Conservation (phyloP, 768 basidiomycete species). For the Gloeophyllum trabeum region DNA sequence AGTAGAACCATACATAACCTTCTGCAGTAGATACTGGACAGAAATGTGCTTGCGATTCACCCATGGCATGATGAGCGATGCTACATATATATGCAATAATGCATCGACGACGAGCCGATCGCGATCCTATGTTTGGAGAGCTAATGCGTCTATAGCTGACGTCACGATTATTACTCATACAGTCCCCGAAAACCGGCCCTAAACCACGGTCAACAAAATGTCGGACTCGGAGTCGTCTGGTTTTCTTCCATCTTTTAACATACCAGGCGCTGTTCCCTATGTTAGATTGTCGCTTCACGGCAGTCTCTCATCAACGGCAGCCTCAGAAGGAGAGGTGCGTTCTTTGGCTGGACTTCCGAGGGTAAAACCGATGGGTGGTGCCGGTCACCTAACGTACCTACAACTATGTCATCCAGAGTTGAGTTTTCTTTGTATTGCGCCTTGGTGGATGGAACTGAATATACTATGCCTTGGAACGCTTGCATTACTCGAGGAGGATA, state of each 20-base stretch:
- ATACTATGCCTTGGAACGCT: too few species aligned
- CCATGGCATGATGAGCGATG: too few species aligned
- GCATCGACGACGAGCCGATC: too few species aligned
- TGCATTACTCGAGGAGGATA: too few species aligned
- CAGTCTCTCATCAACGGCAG: constrained; percentile 40
- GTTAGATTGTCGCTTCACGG: constrained; percentile 30
- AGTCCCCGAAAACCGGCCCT: constrained; percentile 28
- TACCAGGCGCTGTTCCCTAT: constrained; percentile 46
- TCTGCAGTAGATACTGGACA: too few species aligned
- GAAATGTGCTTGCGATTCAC: too few species aligned
- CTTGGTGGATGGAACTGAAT: too few species aligned
- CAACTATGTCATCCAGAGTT: constrained; percentile 8
- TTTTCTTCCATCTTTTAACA: constrained; percentile 52
- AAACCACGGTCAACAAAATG: constrained; percentile 17
- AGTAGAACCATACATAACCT: too few species aligned
- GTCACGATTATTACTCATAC: not conserved
- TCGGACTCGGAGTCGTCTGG: not conserved
- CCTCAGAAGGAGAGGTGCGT: constrained; percentile 47
- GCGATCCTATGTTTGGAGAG: too few species aligned
- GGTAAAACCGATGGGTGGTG: constrained; percentile 23
- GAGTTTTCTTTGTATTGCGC: not conserved
- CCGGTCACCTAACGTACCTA: constrained; percentile 62
- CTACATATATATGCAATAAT: too few species aligned
- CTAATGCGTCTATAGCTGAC: too few species aligned
- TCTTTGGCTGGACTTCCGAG: constrained; percentile 51